A percentile compares a stretch with the other conserved stretches of the same genome.
phyloP scores from a whole-genome alignment of 2,329 filamentous ascomycete species.

The Epicoccum nigrum region DNA sequence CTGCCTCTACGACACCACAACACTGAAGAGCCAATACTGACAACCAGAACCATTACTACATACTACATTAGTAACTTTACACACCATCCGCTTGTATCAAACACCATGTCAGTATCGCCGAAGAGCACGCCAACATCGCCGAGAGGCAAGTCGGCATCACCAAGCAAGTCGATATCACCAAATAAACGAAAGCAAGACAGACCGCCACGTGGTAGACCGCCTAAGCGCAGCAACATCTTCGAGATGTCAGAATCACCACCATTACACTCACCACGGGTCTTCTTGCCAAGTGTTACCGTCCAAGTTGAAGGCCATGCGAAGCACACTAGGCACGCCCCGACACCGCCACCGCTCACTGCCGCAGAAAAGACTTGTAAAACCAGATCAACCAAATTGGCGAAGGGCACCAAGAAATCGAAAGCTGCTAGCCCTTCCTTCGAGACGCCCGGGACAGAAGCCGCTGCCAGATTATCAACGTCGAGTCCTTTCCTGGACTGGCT shows the following conservation, averaged over 20 bases:
- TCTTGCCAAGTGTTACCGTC: neutral
- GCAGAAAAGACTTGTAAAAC: neutral
- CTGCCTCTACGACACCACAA: too few species aligned
- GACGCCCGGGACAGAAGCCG: neutral
- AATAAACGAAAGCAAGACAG: neutral
- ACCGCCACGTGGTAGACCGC: neutral
- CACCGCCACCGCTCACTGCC: neutral
- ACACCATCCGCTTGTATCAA: too few species aligned
- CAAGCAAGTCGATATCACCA: neutral
- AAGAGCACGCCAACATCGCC: too few species aligned
- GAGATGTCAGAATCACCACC: neutral
- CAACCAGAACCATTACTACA: too few species aligned
- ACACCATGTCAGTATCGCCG: too few species aligned
- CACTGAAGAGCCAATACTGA: too few species aligned
- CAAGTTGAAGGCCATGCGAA: neutral
- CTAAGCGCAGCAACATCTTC: neutral
- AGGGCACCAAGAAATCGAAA: neutral
- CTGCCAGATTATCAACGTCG: neutral
- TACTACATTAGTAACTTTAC: too few species aligned
- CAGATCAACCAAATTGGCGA: neutral
- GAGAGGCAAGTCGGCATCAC: neutral
- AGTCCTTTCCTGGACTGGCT: neutral
- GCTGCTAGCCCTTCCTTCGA: too few species aligned
- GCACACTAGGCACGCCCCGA: neutral
- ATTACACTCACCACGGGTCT: neutral